Evolutionary conservation across 495 filamentous ascomycete genomes (phyloP), one percentile per base, ranked within the genome.

Genomic region (Penicillium bovifimosum): DNA sequence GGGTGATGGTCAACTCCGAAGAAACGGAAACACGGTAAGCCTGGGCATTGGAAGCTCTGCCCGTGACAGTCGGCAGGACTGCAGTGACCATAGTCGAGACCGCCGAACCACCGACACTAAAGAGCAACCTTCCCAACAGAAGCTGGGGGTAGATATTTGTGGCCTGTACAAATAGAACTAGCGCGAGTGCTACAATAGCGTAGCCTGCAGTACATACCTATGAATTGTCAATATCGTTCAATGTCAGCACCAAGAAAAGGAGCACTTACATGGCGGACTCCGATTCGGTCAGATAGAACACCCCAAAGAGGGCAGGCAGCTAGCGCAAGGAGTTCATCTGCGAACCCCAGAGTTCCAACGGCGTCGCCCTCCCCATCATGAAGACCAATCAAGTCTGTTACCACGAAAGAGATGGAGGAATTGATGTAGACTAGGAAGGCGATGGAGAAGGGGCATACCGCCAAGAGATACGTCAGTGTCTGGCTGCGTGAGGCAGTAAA

Each of bases 1-100:
- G 83, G 2, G 85, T 86, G 35, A 86, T 81, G 13, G 83, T 86
- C 34, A 74, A 60, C 43, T 87, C 80, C 1, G 83, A 87, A 48
- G 81, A 82, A 10, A 83, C 62, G 3, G 82, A 86, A 29, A 70
- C 56, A n/a, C 57, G 55, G 18, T 59, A 58, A 6, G 47, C 44
- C 43, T 53, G 46, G 3, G 40, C 44, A 26, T 34, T 61, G 48
- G 44, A 55, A 35, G 50, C 55, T 61, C 45, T 76, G 62, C 63
- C 78, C 14, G 89, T 91, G 64, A 98, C 88, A 6, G 87, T 85
- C 1, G 93, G 95, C 14, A 97, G 76, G 24, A 95, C 88, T 1
- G 93, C 93, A 5, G 95, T 96, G 27, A 99, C 93, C 93, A 99
- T 99, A 2, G 95, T 97, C 24, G 90, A 89, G 66, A 88, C 86